Evolutionary conservation across 257 asterid species (phyloP), one percentile per base, ranked within the genome.

Genomic region (Scutellaria galericulata): DNA sequence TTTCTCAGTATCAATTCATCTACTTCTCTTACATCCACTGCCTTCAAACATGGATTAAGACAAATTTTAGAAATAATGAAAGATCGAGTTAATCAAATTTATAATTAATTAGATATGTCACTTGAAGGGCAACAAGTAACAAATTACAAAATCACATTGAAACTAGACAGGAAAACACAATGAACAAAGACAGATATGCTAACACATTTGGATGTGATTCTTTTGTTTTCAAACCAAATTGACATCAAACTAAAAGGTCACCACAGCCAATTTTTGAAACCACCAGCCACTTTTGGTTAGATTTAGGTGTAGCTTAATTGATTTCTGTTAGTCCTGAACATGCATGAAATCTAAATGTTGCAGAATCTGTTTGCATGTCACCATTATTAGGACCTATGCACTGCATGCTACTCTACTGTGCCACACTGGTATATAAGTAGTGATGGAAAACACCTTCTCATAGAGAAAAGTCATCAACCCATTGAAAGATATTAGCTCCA

Each of bases 1-100:
- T 84, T 94, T 75, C 37, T 80, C 44, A 87, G 86, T 9, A 88
- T 86, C 64, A 79, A 39, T 66, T 89, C 95, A 47, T 86, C 91
- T 24, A 88, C 89, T 75, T 84, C 87, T 69, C 83, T 75, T 72
- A 83, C 56, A 73, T 82, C 79, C 65, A 64, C 44, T 47, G 65
- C 92, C 97, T 88, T 73, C 87, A 82, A 31, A 70, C 63, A 80
- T 65, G 10, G n/a, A 74, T 56, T 31, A 53, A 42, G 62, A 68
- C 31, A 66, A 55, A 40, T 41, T 67, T 62, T 14, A 64, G 9
- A 53, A 70, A 56, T 55, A 53, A 8, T 66, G 35, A 68, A 73
- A 31, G 41, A 77, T 20, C 37, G 3, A 31, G 5, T 31, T 31
- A 31, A 31, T 2, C 5, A 31, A 31, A 31, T 3, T 31, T 31